Evolutionary conservation across 768 basidiomycete genomes (phyloP).

Genomic region (Fibroporia radiculosa): DNA sequence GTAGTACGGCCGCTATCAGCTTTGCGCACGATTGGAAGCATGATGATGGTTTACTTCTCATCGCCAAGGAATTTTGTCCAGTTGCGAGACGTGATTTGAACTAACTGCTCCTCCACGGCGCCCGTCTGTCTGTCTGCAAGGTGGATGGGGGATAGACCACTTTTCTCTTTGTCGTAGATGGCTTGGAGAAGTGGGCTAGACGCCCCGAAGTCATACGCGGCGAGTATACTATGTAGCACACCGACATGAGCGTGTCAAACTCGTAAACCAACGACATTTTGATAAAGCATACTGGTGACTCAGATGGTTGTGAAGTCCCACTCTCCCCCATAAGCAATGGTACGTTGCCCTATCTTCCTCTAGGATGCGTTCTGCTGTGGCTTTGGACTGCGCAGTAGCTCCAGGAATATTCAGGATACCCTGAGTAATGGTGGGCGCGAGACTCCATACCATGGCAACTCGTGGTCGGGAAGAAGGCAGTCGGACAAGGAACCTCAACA

Average conservation of each 20-base stretch:
- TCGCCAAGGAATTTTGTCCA: slow-evolving; percentile 45
- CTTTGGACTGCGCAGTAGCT: slow-evolving; percentile 34
- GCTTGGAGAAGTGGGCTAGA: slow-evolving; percentile 36
- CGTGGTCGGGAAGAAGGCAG: too few relatives aligned
- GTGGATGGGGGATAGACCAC: slow-evolving; percentile 32
- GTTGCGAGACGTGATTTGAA: slow-evolving; percentile 33
- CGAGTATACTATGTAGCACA: slow-evolving; percentile 34
- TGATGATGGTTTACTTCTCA: slow-evolving; percentile 28
- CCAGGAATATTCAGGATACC: slow-evolving; percentile 44
- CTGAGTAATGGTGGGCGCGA: slow-evolving; percentile 18
- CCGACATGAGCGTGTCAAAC: background rate
- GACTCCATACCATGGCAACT: background rate
- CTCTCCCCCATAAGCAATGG: slow-evolving; percentile 40
- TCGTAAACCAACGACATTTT: background rate
- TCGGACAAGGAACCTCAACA: too few relatives aligned
- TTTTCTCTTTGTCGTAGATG: slow-evolving; percentile 37
- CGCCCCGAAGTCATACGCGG: slow-evolving; percentile 51
- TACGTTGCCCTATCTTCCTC: slow-evolving; percentile 39
- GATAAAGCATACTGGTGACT: slow-evolving; percentile 43
- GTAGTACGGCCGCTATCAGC: background rate
- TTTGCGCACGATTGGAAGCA: slow-evolving; percentile 21
- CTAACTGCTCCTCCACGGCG: slow-evolving; percentile 17
- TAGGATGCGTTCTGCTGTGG: slow-evolving; percentile 35
- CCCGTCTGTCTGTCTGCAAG: slow-evolving; percentile 27
- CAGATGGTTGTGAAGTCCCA: slow-evolving; percentile 49